Base-by-base conservation (phyloP, 148 eudicot genomes). In the Diospyros lotus region DNA sequence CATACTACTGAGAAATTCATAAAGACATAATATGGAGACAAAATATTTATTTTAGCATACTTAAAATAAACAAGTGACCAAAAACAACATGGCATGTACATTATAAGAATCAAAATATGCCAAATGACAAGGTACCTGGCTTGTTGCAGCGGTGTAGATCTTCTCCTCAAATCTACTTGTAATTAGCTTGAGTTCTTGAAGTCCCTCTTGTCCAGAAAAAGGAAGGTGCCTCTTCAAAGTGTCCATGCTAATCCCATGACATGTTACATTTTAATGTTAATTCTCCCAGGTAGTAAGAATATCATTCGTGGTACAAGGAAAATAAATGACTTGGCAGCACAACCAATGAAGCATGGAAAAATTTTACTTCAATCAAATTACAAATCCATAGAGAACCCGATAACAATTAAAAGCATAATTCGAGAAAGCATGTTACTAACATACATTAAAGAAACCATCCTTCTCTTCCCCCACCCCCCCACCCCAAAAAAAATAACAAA, bases 161-260 rank as follows among this genome's bases (percentile, higher is more conserved):
- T 85, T 89, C 81, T 92, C 98, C 82, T 94, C 98, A 84, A 92
- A 94, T 79, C 90, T 89, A 59, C 84, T 76, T 46, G 97, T 93
- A 80, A 94, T 90, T 73, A 89, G 88, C 83, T 82, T 83, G 71
- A 92, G 91, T 77, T 89, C 96, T 72, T 80, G 83, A 54, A 89
- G 73, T 59, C 96, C 97, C 73, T 92, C 97, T 79, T 78, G 87
- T 64, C 96, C 98, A 69, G 89, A 80, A 66, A 80, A 84, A 1
- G 97, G 98, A 77, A 92, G 82, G 79, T 90, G 96, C 84, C 89
- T 83, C 83, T 84, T 92, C 87, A 94, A 80, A 17, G 90, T 87
- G 43, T 94, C 96, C 89, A 83, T 81, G 80, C 98, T 94, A 75
- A 48, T 52, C 73, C 66, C 44, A 45, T 66, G 13, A 54, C 42